Conservation (phyloP, 176 grass and related monocot genomes). For the Rhynchospora breviuscula region DNA sequence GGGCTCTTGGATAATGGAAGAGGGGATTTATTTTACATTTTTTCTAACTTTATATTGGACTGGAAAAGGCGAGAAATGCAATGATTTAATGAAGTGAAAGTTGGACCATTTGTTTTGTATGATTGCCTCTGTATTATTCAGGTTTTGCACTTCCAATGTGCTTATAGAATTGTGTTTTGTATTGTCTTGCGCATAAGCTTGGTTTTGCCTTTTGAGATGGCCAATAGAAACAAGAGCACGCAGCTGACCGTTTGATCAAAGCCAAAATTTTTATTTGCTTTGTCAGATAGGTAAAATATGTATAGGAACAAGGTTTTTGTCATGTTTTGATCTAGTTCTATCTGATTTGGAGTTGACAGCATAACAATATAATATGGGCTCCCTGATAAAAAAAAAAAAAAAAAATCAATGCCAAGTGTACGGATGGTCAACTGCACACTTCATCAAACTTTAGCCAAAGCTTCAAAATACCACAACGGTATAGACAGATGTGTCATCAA, state of each 20-base stretch:
- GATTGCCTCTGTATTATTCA: background rate
- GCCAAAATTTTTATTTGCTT: background rate
- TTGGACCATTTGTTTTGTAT: conserved; percentile 9
- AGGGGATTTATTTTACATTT: background rate
- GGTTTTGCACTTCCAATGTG: background rate
- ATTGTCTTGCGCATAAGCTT: background rate
- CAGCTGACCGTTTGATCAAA: conserved; percentile 17
- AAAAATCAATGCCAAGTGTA: background rate
- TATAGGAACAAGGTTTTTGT: background rate
- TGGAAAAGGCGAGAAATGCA: background rate
- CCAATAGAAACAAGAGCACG: conserved; percentile 4
- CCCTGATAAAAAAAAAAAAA: background rate
- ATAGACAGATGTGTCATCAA: background rate
- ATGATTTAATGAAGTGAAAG: conserved; percentile 14
- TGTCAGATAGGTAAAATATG: background rate
- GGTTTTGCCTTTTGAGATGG: background rate
- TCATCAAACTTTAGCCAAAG: background rate
- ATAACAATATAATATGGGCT: background rate
- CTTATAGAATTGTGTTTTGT: background rate
- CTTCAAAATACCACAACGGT: background rate
- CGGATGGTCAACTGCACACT: background rate
- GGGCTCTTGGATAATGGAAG: background rate
- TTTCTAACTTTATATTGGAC: background rate
- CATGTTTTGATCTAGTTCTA: background rate
- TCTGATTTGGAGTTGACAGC: background rate